Conservation (phyloP, 2,329 filamentous ascomycete genomes). For the Tolypocladium amazonense region DNA sequence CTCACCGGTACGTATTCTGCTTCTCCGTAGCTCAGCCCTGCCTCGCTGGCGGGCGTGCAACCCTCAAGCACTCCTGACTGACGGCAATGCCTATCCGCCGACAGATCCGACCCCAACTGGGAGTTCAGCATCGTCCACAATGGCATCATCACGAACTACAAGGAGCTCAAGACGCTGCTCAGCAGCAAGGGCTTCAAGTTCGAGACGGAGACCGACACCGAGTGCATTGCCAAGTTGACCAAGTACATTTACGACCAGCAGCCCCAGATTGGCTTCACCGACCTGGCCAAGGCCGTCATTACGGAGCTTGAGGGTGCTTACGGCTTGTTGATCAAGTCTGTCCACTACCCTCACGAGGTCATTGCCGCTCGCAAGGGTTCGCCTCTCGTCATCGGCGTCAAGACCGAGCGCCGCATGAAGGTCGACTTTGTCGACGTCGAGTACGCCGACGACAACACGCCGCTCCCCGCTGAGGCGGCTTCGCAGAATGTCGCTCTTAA, state of each 20-base stretch:
- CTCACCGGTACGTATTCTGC: conserved; percentile 63
- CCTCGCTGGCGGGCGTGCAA: background rate
- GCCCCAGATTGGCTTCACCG: conserved; percentile 89
- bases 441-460: conserved; percentile 75
- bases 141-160: conserved; percentile 99
- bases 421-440: conserved; percentile 99
- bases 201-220: conserved; percentile 98
- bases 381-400: conserved; percentile 91
- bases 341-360: conserved; percentile 96
- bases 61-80: conserved; percentile 2
- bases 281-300: conserved; percentile 94
- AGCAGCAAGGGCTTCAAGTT: conserved; percentile 94
- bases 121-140: conserved; percentile 98
- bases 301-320: conserved; percentile 97
- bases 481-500: conserved; percentile 95
- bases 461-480: conserved; percentile 84
- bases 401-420: conserved; percentile 98
- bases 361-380: conserved; percentile 98
- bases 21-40: background rate
- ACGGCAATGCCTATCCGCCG: conserved; percentile 1
- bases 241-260: conserved; percentile 97
- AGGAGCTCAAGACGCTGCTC: conserved; percentile 92
- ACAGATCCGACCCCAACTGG: conserved; percentile 85
- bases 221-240: conserved; percentile 97
- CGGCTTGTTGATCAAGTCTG: conserved; percentile 93